Evolutionary conservation across 805 yeast genomes (phyloP), one percentile per base, ranked within the genome.

Genomic region (Lipomyces chichibuensis): DNA sequence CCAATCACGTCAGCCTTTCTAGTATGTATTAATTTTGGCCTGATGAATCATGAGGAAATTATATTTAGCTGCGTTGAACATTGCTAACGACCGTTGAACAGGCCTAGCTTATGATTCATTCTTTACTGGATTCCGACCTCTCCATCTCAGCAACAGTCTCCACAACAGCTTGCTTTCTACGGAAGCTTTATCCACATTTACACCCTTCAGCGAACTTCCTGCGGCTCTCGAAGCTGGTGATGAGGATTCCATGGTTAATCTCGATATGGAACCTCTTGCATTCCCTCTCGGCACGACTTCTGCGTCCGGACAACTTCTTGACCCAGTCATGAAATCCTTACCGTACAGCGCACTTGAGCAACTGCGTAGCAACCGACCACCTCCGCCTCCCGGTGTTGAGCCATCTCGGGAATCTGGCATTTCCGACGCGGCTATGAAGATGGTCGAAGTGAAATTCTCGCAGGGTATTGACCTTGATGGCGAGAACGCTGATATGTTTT

Each of bases 91-190:
- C 23, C 0, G 13, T 14, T 52, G n/a, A 33, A 52, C 37, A 69
- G 71, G 59, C 32, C 52, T 69, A 27, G 71, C 71, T 11, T 59
- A 56, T 37, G 71, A 67, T 23, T 54, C 65, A 2, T 69, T 69
- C 46, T 67, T 69, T 29, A 66, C 71, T 51, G 71, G 71, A 14
- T 67, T 62, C 32, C 64, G 72, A 23, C 72, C 72, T 27, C 37
- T 69, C 2, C 65, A 59, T 20, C 32, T 60, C 37, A 29, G 35
- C 35, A 37, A 37, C 46, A 29, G 20, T 32, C 23, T 55, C 13
- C 52, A 23, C n/a, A 9, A 23, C 29, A 37, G 58, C 43, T 20
- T 33, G 20, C 17, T 20, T 8, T 5, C 53, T 14, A 6, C 51
- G 8, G 39, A 58, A 14, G 17, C 52, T 14, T 33, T 14, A 25